Percentiles rank a stretch among this genome's conserved stretches.
These are phyloP conservation scores for Saccharomyces hybrid DNA, from an alignment of 1,139 yeast genomes.

Conservation along the genomic window DNA sequence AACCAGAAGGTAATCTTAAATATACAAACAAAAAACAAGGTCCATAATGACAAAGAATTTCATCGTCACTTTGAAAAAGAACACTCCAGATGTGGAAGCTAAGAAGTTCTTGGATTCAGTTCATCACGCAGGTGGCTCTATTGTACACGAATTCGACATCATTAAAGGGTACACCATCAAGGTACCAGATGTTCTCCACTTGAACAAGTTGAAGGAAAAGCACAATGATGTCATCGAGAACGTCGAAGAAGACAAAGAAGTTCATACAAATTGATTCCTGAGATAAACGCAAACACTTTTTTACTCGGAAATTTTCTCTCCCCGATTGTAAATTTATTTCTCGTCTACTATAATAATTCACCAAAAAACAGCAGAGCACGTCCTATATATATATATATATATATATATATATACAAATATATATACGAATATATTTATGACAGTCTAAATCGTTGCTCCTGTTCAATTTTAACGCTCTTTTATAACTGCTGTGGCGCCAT, in stretches of 20 bases:
- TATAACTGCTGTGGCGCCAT: neutral
- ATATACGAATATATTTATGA: too few species aligned
- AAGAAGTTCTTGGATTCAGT: conserved; percentile 21
- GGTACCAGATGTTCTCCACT: conserved; percentile 19
- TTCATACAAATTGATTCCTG: conserved; percentile 8
- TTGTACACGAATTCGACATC: conserved; percentile 54
- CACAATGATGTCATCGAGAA: conserved; percentile 19
- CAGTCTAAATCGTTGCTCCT: neutral
- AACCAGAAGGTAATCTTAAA: neutral
- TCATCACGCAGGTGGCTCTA: conserved; percentile 49
- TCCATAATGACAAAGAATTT: conserved; percentile 17
- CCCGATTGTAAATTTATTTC: neutral
- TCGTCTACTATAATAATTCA: neutral
- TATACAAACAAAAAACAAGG: neutral
- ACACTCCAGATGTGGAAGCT: conserved; percentile 19
- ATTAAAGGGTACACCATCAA: conserved; percentile 53
- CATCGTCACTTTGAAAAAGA: conserved; percentile 25
- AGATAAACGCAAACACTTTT: neutral
- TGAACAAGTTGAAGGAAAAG: conserved; percentile 16
- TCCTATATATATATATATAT: neutral
- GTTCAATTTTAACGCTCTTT: neutral
- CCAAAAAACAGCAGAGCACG: neutral
- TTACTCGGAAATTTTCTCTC: neutral
- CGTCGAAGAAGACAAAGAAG: conserved; percentile 26
- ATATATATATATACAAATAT: neutral